A percentile compares a stretch with the other conserved stretches of the same genome.
These are phyloP conservation scores for Zopfia rhizophila DNA, from an alignment of 2,329 filamentous ascomycete species.

Conservation along the genomic window DNA sequence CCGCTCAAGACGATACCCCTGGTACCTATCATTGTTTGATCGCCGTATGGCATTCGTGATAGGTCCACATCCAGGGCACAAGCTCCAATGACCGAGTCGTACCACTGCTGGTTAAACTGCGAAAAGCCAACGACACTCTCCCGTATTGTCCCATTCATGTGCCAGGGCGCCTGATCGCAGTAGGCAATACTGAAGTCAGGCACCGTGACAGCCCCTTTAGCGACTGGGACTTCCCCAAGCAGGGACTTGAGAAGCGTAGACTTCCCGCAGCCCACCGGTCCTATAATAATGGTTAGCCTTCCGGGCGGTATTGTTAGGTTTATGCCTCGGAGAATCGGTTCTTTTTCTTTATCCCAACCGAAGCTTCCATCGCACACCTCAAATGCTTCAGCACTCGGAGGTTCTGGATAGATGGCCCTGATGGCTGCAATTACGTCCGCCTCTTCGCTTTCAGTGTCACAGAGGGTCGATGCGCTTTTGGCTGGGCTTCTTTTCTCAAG, in stretches of 20 bases:
- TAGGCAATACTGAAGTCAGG: no score
- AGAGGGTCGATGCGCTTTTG: no score
- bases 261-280: constrained; percentile 25
- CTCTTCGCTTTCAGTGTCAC: no score
- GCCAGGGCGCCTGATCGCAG: constrained; percentile 38
- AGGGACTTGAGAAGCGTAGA: constrained; percentile 49
- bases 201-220: no score
- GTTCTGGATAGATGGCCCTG: no score
- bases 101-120: constrained; percentile 30
- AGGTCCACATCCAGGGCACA: constrained; percentile 24
- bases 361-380: constrained; percentile 55
- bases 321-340: constrained; percentile 2
- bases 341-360: constrained; percentile 51
- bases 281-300: constrained; percentile 20
- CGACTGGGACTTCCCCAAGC: constrained; percentile 26
- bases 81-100: constrained; percentile 24
- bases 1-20: constrained; percentile 54
- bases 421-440: no score
- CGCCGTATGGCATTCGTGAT: constrained; percentile 9
- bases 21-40: constrained; percentile 56
- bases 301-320: constrained; percentile 13
- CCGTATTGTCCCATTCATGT: constrained; percentile 31
- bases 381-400: no score
- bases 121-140: constrained; percentile 36
- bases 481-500: no score